Evolutionary conservation across 495 filamentous ascomycete species (phyloP).

Genomic region (Patellaria atrata): DNA sequence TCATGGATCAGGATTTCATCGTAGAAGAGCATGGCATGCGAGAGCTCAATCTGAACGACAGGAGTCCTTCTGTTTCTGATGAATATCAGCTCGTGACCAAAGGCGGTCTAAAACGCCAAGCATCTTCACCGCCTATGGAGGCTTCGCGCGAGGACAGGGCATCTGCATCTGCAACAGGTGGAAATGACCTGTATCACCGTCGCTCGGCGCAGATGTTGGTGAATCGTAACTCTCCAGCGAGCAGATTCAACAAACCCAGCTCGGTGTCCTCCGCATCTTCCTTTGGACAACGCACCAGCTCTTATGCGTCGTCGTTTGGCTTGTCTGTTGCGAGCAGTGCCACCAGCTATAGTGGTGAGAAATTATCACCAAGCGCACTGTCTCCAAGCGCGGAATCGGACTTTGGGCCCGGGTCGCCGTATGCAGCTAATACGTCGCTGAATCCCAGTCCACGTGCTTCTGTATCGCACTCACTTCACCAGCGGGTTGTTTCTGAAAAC

Average conservation of each 20-base stretch:
- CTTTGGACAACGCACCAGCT: slow-evolving; percentile 52
- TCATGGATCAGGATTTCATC: slow-evolving; percentile 44
- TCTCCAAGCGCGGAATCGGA: slow-evolving; percentile 50
- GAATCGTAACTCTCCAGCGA: slow-evolving; percentile 42
- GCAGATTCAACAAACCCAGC: slow-evolving; percentile 44
- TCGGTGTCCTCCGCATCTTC: slow-evolving; percentile 66
- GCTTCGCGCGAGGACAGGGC: slow-evolving; percentile 44
- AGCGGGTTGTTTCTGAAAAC: slow-evolving; percentile 24
- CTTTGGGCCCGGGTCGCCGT: slow-evolving; percentile 39
- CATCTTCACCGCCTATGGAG: slow-evolving; percentile 55
- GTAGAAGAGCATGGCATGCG: slow-evolving; percentile 29
- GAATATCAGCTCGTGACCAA: slow-evolving; percentile 30
- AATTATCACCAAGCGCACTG: slow-evolving; percentile 56
- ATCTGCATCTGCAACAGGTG: slow-evolving; percentile 39
- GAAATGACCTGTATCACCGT: slow-evolving; percentile 52
- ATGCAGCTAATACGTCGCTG: slow-evolving; percentile 41
- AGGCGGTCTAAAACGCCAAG: slow-evolving; percentile 59
- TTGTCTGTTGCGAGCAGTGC: slow-evolving; percentile 57
- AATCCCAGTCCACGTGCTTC: slow-evolving; percentile 42
- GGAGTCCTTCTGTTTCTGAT: slow-evolving; percentile 31
- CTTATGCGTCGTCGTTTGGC: slow-evolving; percentile 51
- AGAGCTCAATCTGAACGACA: slow-evolving; percentile 29
- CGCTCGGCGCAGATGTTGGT: slow-evolving; percentile 42
- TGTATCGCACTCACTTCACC: slow-evolving; percentile 22
- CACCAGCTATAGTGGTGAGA: slow-evolving; percentile 56